Evolutionary conservation across 139 green algal species (phyloP), one percentile per base, ranked within the genome.

Genomic region (Nannochloris sp.): DNA sequence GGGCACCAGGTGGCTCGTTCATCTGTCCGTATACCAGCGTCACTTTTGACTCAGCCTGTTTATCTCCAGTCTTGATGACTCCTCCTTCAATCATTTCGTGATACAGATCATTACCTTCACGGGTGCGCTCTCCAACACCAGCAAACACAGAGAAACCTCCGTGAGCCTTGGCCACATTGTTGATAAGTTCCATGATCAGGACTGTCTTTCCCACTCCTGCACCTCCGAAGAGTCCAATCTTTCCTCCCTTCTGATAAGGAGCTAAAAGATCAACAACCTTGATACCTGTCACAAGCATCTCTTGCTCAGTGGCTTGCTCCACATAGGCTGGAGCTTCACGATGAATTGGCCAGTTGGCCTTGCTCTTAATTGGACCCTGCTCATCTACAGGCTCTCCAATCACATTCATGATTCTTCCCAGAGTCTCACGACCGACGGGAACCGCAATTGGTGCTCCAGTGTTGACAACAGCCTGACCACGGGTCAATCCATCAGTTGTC

Each of bases 161-260:
- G 76, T 99, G 93, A 19, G 72, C 94, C 83, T 99, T 99, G 64
- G 93, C 94, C 46, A 99, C 85, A 78, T 98, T 99, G 83, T 99
- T 99, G 79, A 98, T 99, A 25, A 99, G 93, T 85, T 99, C 93
- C 94, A 98, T 99, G 65, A 99, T 99, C 12, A 99, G 87, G 81
- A 99, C 94, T 2, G 94, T 99, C 87, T 99, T 99, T 66, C 94
- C 94, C 8, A 99, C 94, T 69, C 94, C 94, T 23, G 93, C 93
- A 66, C 94, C 94, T 18, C 94, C 94, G 63, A 99, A 99, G 31
- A 99, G 85, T 21, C 94, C 94, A 76, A 99, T 99, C 85, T 99
- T 98, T 55, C 94, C 94, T 76, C 94, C 94, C 62, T 88, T 81
- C 79, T 97, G 92, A 81, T 99, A 99, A 25, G 94, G 94, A 7